Evolutionary conservation across 352 stramenopile species (phyloP).

Genomic region (Phytophthora lateralis): DNA sequence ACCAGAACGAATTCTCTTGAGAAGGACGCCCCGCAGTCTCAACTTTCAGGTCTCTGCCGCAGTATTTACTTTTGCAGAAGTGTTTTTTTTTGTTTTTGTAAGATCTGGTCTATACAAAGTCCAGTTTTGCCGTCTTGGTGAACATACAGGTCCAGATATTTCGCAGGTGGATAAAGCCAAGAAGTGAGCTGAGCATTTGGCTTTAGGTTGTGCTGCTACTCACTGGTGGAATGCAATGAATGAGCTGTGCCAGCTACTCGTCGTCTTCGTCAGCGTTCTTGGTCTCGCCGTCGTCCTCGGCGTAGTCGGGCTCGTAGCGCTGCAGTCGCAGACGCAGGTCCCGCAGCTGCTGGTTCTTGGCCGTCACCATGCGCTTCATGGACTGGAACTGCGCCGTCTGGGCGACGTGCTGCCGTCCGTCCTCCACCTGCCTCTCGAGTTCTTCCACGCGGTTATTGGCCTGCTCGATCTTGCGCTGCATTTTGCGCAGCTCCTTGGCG

Average conservation of each 20-base stretch:
- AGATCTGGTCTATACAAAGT: background rate
- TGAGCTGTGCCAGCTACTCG: conserved; percentile 28
- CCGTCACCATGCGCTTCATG: conserved; percentile 82
- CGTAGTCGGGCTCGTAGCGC: conserved; percentile 76
- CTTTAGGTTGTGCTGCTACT: background rate
- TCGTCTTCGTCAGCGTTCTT: conserved; percentile 57
- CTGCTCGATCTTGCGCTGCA: conserved; percentile 66
- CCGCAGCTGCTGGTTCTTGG: conserved; percentile 85
- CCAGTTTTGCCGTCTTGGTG: background rate
- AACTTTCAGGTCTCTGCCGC: background rate
- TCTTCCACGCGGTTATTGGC: conserved; percentile 58
- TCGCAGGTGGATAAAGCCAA: conserved; percentile 1
- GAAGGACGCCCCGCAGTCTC: conserved; percentile 25
- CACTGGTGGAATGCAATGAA: conserved; percentile 11
- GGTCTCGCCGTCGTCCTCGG: conserved; percentile 55
- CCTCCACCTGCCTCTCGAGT: conserved; percentile 62
- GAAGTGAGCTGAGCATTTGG: background rate
- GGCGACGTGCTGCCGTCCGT: conserved; percentile 67
- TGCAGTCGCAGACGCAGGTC: conserved; percentile 68
- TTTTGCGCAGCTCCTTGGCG: conserved; percentile 50
- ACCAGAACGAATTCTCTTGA: conserved; percentile 46
- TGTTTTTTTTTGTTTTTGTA: background rate
- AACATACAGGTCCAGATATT: background rate
- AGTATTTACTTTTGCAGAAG: background rate
- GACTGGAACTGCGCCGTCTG: conserved; percentile 86